Conservation (phyloP, 164 flowering plant genomes). For the Santalum album region DNA sequence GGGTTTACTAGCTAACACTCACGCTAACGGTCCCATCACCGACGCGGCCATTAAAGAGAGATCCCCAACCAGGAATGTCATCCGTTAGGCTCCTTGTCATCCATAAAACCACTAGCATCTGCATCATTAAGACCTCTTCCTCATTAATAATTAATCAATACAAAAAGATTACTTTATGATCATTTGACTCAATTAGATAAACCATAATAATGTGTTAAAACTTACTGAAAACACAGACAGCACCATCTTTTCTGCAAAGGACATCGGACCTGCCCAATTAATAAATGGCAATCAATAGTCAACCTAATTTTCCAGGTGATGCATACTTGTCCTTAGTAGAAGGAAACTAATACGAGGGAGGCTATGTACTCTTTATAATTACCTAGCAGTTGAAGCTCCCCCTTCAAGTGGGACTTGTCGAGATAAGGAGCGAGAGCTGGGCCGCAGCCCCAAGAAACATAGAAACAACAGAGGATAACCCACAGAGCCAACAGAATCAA, state of each 20-base stretch:
- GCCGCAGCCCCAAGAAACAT: constrained; percentile 36
- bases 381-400: constrained; percentile 75
- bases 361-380: constrained; percentile 5
- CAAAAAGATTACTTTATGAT: no score
- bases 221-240: constrained; percentile 63
- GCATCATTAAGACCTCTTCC: constrained; percentile 8
- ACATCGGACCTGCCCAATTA: constrained; percentile 76
- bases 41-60: constrained; percentile 61
- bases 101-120: constrained; percentile 73
- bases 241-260: constrained; percentile 85
- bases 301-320: no score
- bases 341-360: no score
- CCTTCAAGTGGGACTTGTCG: constrained; percentile 58
- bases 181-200: no score
- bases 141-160: no score
- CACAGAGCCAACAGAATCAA: constrained; percentile 58
- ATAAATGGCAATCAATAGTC: no score
- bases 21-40: constrained; percentile 94
- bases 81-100: constrained; percentile 89
- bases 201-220: no score
- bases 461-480: constrained; percentile 56
- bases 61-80: constrained; percentile 88
- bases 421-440: constrained; percentile 44
- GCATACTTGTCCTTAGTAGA: no score
- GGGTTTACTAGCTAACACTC: no score